Evolutionary conservation across 805 yeast species (phyloP).

Genomic region (Candida alai): DNA sequence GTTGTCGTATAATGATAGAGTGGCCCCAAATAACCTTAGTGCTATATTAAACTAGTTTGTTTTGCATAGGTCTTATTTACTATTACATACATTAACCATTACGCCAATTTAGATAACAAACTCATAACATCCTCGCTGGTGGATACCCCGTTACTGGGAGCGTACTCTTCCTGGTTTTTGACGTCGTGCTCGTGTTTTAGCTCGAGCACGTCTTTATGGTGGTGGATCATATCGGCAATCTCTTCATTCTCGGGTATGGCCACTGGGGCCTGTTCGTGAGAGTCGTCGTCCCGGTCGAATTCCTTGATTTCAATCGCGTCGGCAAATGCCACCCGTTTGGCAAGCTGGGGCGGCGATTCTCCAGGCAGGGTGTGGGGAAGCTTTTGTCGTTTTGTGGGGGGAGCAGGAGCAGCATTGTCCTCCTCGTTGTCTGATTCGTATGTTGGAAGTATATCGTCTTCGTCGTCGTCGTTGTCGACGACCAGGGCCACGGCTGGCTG

Average conservation of each 20-base stretch:
- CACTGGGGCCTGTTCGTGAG: slow-evolving; percentile 17
- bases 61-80: neutral
- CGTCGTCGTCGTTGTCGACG: slow-evolving; percentile 17
- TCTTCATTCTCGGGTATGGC: slow-evolving; percentile 18
- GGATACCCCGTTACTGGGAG: slow-evolving; percentile 6
- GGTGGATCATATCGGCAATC: slow-evolving; percentile 14
- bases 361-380: slow-evolving; percentile 19
- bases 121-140: slow-evolving; percentile 25
- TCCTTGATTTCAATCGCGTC: slow-evolving; percentile 41
- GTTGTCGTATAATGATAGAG: neutral
- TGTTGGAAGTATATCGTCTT: slow-evolving; percentile 12
- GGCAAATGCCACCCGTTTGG: slow-evolving; percentile 38
- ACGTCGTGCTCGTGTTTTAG: slow-evolving; percentile 24
- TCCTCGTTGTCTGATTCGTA: slow-evolving; percentile 10
- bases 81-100: slow-evolving; percentile 1
- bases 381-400: slow-evolving; percentile 14
- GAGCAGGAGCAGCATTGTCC: slow-evolving; percentile 7
- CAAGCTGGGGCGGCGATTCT: slow-evolving; percentile 22
- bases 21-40: slow-evolving; percentile 8
- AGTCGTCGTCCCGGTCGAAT: slow-evolving; percentile 35
- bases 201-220: slow-evolving; percentile 31
- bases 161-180: slow-evolving; percentile 8
- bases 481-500: slow-evolving; percentile 15
- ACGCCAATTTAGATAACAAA: slow-evolving; percentile 28
- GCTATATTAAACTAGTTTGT: slow-evolving; percentile 9